Evolutionary conservation across 192 early-diverging fungal genomes (phyloP), one percentile per base, ranked within the genome.

Genomic region (Coemansia sp.): DNA sequence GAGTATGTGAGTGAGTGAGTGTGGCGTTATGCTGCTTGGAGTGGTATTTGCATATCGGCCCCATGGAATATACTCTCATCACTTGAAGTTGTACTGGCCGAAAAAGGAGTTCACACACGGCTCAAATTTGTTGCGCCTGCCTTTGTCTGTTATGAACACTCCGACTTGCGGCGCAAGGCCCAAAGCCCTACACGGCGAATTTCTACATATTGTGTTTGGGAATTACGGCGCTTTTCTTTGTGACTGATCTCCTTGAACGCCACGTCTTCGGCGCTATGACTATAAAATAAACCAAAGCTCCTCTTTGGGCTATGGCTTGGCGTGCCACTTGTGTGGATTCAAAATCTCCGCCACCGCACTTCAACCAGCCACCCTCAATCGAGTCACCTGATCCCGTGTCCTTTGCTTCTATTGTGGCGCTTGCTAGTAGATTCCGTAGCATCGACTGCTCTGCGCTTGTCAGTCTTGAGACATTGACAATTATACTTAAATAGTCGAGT

Each of bases 231-330:
- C 18, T 34, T 59, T 59, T 59, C 13, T 15, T 31, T 57, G 10
- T 57, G 16, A 31, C 55, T 33, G 52, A 55, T 59, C 29, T 33
- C 55, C 55, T 34, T 8, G 55, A 16, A 33, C 55, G 55, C 55
- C 55, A 59, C 55, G 1, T 55, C 0, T 31, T 31, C 27, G 33
- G 22, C 27, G 3, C 22, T 22, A 9, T 24, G 20, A 51, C 47
- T 7, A 10, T n/a, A 20, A 20, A 51, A 22, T 51, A 22, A 8
- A 8, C 1, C 47, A 51, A 20, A 1, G 36, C 55, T 16, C 31
- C 7, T 33, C 16, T 33, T 34, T 18, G 31, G 29, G 31, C 6
- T n/a, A 34, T 29, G 20, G 51, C 55, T 34, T 59, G 55, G 29
- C 12, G 6, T 59, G 42, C 42, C 42, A 43, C 42, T 43, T 43